phyloP scores from a whole-genome alignment of 176 grass and related monocot genomes.

The Hsuehochloa calcarea region DNA sequence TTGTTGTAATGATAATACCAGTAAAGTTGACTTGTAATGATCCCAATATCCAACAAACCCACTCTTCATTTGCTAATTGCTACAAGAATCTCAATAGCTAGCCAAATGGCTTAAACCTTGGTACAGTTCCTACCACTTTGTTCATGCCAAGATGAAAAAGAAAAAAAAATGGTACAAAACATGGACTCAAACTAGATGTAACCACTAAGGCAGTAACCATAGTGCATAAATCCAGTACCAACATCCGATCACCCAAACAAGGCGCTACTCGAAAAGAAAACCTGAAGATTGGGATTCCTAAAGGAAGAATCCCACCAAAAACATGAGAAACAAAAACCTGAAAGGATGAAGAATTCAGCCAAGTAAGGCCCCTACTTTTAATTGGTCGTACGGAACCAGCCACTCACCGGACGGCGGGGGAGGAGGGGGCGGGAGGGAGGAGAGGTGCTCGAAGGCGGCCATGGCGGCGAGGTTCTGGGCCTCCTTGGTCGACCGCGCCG shows the following conservation, averaged over 20 bases:
- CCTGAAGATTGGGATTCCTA: background rate
- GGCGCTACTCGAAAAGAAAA: background rate
- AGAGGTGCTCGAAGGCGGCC: constrained; percentile 55
- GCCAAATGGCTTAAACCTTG: background rate
- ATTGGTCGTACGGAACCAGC: background rate
- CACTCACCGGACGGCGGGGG: constrained; percentile 36
- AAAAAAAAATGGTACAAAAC: background rate
- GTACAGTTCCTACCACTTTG: constrained; percentile 1
- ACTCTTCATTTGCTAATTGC: background rate
- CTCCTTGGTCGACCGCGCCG: constrained; percentile 51
- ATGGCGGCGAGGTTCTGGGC: constrained; percentile 66
- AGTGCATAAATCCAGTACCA: background rate
- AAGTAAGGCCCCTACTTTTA: background rate
- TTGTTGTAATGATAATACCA: constrained; percentile 4
- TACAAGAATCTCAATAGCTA: constrained; percentile 19
- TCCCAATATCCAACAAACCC: background rate
- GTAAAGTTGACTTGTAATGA: background rate
- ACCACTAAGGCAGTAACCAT: background rate
- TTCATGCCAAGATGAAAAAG: background rate
- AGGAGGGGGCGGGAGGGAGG: constrained; percentile 11
- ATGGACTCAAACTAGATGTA: background rate
- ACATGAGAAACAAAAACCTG: background rate
- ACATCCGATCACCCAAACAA: background rate
- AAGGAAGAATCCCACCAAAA: background rate
- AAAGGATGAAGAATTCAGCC: background rate